These are phyloP conservation scores for Entomortierella parvispora DNA, from an alignment of 192 early-diverging fungal species.

Conservation along the genomic window DNA sequence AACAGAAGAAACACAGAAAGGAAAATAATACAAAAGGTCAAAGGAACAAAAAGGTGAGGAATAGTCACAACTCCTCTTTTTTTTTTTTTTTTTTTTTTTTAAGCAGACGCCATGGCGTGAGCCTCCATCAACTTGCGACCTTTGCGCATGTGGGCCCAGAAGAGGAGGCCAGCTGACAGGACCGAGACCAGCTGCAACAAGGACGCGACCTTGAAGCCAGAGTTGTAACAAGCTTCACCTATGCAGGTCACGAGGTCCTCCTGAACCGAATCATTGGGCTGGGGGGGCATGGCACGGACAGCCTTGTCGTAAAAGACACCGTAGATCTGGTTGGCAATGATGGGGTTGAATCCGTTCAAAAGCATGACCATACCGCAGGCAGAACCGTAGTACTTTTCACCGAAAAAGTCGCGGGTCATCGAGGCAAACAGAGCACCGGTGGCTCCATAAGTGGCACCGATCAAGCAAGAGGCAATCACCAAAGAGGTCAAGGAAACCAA, in stretches of 20 bases:
- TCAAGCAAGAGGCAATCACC: constrained; percentile 29
- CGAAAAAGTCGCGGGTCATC: constrained; percentile 48
- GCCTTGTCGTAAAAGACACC: constrained; percentile 50
- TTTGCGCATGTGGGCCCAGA: constrained; percentile 48
- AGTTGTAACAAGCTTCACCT: constrained; percentile 31
- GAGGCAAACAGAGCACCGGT: constrained; percentile 49
- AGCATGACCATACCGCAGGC: constrained; percentile 52
- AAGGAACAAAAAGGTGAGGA: too few species aligned
- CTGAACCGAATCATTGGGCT: background rate
- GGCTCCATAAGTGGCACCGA: constrained; percentile 46
- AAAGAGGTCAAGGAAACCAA: constrained; percentile 16
- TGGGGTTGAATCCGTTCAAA: constrained; percentile 43
- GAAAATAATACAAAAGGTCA: too few species aligned
- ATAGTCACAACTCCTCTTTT: background rate
- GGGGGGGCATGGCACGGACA: constrained; percentile 10
- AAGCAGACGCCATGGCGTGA: background rate
- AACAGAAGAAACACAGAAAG: background rate
- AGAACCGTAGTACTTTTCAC: constrained; percentile 39
- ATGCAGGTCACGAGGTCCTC: constrained; percentile 30
- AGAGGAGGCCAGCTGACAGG: constrained; percentile 33
- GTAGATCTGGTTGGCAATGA: constrained; percentile 48
- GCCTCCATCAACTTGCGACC: constrained; percentile 29
- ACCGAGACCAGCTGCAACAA: constrained; percentile 42
- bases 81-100: constrained; percentile 1
- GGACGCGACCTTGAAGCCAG: constrained; percentile 43